Percentiles rank a stretch among this genome's conserved stretches.
phyloP scores from a whole-genome alignment of 192 early-diverging fungal species.

The Backusella macrospora region DNA sequence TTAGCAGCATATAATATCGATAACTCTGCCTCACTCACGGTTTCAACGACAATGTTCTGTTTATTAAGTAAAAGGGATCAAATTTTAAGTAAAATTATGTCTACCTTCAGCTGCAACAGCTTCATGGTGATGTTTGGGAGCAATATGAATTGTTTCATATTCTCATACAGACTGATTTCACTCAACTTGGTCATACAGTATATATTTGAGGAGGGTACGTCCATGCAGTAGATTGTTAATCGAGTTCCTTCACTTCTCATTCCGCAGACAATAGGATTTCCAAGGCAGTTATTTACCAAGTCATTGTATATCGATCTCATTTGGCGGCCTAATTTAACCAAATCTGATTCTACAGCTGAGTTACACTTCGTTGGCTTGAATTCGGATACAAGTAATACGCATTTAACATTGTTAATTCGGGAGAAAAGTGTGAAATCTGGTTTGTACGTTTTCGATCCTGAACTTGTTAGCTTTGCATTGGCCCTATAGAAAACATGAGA shows the following conservation, averaged over 20 bases:
- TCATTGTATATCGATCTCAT: conserved; percentile 5
- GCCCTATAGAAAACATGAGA: background rate
- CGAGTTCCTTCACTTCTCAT: background rate
- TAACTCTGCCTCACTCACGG: background rate
- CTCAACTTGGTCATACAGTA: background rate
- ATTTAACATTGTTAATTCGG: background rate
- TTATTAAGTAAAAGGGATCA: conserved; percentile 6
- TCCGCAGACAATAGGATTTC: conserved; percentile 1
- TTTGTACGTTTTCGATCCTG: background rate
- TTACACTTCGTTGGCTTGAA: conserved; percentile 9
- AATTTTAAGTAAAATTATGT: background rate
- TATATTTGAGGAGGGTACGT: background rate
- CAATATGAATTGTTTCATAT: background rate
- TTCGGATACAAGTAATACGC: background rate
- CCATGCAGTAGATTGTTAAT: background rate
- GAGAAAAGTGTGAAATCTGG: background rate
- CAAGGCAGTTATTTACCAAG: background rate
- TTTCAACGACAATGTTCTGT: background rate
- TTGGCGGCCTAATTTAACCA: background rate
- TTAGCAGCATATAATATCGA: background rate
- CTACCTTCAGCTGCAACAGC: background rate
- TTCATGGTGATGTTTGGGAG: background rate
- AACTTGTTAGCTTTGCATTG: background rate
- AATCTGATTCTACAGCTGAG: background rate
- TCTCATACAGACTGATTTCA: background rate